phyloP scores from a whole-genome alignment of 192 early-diverging fungal species.

The Coemansia nantahalensis region DNA sequence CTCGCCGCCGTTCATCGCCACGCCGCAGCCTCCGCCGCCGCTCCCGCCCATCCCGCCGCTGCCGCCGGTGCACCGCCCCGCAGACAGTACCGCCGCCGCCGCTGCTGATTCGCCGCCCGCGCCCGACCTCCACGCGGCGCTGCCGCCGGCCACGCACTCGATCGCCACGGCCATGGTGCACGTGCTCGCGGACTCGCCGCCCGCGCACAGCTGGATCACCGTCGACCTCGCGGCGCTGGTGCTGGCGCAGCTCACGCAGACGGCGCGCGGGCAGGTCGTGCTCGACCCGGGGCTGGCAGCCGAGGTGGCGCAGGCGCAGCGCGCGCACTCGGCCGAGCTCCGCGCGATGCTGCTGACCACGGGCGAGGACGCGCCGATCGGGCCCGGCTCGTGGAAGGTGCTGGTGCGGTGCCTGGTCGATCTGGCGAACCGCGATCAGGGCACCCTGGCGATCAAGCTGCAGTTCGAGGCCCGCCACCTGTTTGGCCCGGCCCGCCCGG shows the following conservation, averaged over 20 bases:
- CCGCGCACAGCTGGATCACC: slow-evolving; percentile 32
- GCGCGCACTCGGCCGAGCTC: slow-evolving; percentile 31
- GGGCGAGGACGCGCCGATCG: not conserved
- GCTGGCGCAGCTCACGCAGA: slow-evolving; percentile 21
- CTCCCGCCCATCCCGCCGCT: no score
- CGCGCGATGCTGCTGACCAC: slow-evolving; percentile 26
- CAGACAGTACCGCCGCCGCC: not conserved
- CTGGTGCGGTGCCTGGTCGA: slow-evolving; percentile 37
- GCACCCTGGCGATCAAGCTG: slow-evolving; percentile 29
- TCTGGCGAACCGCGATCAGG: slow-evolving; percentile 34
- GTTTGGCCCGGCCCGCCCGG: slow-evolving; percentile 7
- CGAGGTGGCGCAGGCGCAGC: slow-evolving; percentile 25
- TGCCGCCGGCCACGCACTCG: slow-evolving; percentile 23
- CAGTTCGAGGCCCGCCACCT: slow-evolving; percentile 32
- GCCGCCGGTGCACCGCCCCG: no score
- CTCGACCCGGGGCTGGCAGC: slow-evolving; percentile 17
- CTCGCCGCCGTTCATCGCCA: no score
- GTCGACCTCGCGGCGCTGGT: slow-evolving; percentile 32
- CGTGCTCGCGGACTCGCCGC: slow-evolving; percentile 27
- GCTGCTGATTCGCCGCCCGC: no score
- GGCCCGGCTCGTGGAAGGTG: slow-evolving; percentile 31
- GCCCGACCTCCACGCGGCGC: no score
- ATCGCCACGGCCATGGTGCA: slow-evolving; percentile 33
- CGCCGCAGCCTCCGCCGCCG: no score
- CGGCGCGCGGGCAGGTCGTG: slow-evolving; percentile 11